Evolutionary conservation across 2,329 filamentous ascomycete genomes (phyloP).

Genomic region (Beauveria brongniartii): DNA sequence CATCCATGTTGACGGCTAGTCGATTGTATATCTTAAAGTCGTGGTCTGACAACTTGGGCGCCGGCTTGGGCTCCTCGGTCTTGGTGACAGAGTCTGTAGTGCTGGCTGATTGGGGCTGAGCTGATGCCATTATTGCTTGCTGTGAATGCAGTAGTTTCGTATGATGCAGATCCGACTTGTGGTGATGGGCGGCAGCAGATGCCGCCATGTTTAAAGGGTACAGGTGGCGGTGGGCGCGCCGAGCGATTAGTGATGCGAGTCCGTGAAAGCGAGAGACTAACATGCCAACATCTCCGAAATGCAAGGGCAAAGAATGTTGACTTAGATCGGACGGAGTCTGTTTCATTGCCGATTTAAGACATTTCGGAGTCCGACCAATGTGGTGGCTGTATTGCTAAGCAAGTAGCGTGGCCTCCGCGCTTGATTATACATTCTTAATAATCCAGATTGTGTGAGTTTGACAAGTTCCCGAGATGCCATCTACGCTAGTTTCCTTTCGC

Average conservation of each 20-base stretch:
- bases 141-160: background rate
- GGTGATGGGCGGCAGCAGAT: background rate
- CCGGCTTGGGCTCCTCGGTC: slow-evolving; percentile 29
- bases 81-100: background rate
- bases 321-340: background rate
- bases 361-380: background rate
- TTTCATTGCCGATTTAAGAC: background rate
- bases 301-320: background rate
- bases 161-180: background rate
- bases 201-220: background rate
- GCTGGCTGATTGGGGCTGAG: background rate
- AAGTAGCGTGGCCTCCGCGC: background rate
- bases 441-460: background rate
- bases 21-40: slow-evolving; percentile 66
- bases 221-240: background rate
- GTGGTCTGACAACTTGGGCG: slow-evolving; percentile 50
- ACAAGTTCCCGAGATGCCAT: no score
- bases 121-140: background rate
- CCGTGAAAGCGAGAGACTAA: background rate
- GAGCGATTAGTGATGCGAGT: background rate
- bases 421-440: background rate
- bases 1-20: slow-evolving; percentile 68
- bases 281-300: background rate
- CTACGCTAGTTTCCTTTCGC: no score
- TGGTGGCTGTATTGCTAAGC: background rate